Evolutionary conservation across 805 yeast genomes (phyloP).

Genomic region (Tetrapisispora phaffii): DNA sequence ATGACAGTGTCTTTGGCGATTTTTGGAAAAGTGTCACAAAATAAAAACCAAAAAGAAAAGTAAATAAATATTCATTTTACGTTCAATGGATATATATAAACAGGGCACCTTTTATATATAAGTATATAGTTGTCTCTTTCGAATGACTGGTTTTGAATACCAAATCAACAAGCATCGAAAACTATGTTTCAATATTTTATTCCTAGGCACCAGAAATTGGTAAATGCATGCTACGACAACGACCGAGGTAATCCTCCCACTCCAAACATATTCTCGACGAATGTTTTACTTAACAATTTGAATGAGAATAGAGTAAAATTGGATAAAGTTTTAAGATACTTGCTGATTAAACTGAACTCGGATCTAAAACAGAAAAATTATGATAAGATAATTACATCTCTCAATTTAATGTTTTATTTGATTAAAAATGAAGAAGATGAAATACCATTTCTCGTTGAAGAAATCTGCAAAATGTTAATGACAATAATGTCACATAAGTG

Average conservation of each 20-base stretch:
- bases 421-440: background rate
- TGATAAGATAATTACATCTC: background rate
- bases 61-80: no score
- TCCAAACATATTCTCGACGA: background rate
- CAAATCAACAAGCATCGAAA: background rate
- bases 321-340: background rate
- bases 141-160: no score
- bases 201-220: slow-evolving; percentile 83
- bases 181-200: slow-evolving; percentile 7
- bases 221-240: slow-evolving; percentile 24
- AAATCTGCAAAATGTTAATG: background rate
- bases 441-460: background rate
- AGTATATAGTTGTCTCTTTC: no score
- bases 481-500: background rate
- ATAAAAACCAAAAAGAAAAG: background rate
- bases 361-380: background rate
- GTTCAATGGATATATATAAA: no score
- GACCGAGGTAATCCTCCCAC: background rate
- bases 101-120: no score
- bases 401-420: background rate
- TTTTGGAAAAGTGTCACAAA: background rate
- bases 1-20: background rate
- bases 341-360: background rate
- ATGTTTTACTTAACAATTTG: background rate
- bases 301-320: background rate